Evolutionary conservation across 257 asterid species (phyloP), one percentile per base, ranked within the genome.

Genomic region (Osmanthus fragrans): DNA sequence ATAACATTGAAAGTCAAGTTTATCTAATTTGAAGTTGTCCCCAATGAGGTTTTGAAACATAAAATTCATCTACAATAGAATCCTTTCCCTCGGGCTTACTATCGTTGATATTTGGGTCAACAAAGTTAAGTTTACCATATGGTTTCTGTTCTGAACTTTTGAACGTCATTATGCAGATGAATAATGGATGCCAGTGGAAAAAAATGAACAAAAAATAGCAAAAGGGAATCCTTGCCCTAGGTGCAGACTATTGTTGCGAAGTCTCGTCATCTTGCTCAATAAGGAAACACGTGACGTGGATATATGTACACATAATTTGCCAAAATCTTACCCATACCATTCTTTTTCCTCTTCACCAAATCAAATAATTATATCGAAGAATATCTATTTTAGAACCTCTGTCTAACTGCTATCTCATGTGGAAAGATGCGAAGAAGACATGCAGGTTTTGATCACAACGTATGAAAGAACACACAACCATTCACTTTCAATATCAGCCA

Each of bases 121-220:
- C 12, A 70, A 29, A 29, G 19, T n/a, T 23, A 25, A 39, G 21
- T n/a, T 70, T 18, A 19, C 27, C 18, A 23, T 34, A 3, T 8
- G 45, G 23, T 36, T 70, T 37, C 29, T 6, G 15, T 19, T 2
- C 34, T 71, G 40, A 32, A 30, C 23, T 34, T 63, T 11, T 27
- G 49, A 7, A 2, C 27, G 29, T 1, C 5, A 40, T 70, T 11
- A 18, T 45, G 66, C 58, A 82, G 89, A 82, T 88, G 89, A 81
- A 84, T 13, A 91, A 89, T 80, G 92, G 92, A 68, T 89, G 92
- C n/a, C 92, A 83, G 67, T 89, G 92, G 92, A 78, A 89, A 77
- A 89, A 89, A 78, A 89, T 15, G 92, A 91, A 21, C 92, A 89
- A 70, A 89, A 89, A 77, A 77, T 71, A 49, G 79, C 92, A 1